Conservation (phyloP, 2,329 filamentous ascomycete species). For the Aurifilum marmelostoma region DNA sequence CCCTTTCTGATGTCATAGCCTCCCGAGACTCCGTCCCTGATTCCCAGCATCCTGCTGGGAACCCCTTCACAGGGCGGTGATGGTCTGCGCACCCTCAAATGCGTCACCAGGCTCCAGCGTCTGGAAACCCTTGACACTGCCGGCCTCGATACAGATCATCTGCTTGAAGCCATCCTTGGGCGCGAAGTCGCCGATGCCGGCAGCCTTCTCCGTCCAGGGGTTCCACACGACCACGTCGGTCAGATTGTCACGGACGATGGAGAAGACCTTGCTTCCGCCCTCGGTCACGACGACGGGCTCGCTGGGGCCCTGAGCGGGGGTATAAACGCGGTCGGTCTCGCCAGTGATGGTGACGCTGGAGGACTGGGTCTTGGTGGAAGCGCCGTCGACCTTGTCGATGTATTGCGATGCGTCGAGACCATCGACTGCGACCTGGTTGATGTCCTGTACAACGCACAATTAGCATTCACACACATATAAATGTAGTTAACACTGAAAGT, state of each 20-base stretch:
- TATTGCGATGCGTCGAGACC: conserved; percentile 79
- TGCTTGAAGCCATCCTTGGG: conserved; percentile 89
- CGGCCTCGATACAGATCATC: conserved; percentile 94
- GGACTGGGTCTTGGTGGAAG: conserved; percentile 66
- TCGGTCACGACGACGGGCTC: conserved; percentile 64
- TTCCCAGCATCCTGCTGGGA: conserved; percentile 1
- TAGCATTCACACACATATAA: background rate
- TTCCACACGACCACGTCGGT: conserved; percentile 95
- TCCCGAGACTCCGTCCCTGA: conserved; percentile 8
- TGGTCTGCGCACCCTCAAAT: conserved; percentile 65
- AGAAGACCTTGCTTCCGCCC: conserved; percentile 66
- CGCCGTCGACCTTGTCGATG: conserved; percentile 78
- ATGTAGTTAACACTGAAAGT: background rate
- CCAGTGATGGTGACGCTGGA: conserved; percentile 69
- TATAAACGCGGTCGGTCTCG: conserved; percentile 90
- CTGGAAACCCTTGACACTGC: conserved; percentile 79
- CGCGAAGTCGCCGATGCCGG: conserved; percentile 81
- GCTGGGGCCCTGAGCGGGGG: conserved; percentile 64
- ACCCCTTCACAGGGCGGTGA: conserved; percentile 43
- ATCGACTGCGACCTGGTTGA: conserved; percentile 70
- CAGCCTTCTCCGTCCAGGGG: conserved; percentile 86
- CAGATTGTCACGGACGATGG: conserved; percentile 81
- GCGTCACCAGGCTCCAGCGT: conserved; percentile 79
- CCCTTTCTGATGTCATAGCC: conserved; percentile 19
- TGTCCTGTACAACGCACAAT: conserved; percentile 64